Base-by-base conservation (phyloP, 225 moss, liverwort and hornwort species). In the Asterella californica region DNA sequence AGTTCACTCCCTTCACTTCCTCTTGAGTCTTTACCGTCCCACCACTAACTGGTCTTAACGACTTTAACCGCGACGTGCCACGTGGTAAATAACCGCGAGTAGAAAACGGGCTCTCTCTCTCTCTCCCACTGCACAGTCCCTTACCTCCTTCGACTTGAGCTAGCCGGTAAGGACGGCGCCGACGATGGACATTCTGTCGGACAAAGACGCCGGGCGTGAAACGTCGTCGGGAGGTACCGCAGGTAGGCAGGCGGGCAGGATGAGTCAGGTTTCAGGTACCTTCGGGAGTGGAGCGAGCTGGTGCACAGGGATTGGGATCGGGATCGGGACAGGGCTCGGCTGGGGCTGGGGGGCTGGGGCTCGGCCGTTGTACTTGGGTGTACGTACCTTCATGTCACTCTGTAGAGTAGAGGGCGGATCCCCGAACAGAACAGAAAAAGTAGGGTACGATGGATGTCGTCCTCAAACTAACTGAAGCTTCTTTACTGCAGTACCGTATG, bases 181-280 rank as follows among this genome's bases (percentile, higher is more conserved):
- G 74, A 74, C 53, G 74, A 74, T 53, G 30, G 29, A 19, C 21
- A 8, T 32, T 32, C 5, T 74, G 74, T 74, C 74, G 74, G 74
- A 74, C 32, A 53, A 48, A 74, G 74, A 74, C 52, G 29, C 33
- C 52, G 74, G 74, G 30, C 32, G 12, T 53, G 72, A 72, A 74
- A 74, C 74, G 74, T 74, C 24, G 27, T 25, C 4, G 18, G 8
- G 21, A 19, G 59, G 8, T 6, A 60, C 8, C 5, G 64, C 4
- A 65, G 64, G 29, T 4, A 59, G 9, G 57, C 57, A 61, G 60
- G 24, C 61, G n/a, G 61, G 61, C 61, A 61, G 11, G 59, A 6
- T 18, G 59, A 61, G 17, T 52, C 57, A 24, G 30, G 65, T 2
- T 32, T 30, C 69, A 32, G 69, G 38, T 70, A 70, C 38, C 69